Base-by-base conservation (phyloP, 805 yeast species). In the Barnettozyma sucrosica region DNA sequence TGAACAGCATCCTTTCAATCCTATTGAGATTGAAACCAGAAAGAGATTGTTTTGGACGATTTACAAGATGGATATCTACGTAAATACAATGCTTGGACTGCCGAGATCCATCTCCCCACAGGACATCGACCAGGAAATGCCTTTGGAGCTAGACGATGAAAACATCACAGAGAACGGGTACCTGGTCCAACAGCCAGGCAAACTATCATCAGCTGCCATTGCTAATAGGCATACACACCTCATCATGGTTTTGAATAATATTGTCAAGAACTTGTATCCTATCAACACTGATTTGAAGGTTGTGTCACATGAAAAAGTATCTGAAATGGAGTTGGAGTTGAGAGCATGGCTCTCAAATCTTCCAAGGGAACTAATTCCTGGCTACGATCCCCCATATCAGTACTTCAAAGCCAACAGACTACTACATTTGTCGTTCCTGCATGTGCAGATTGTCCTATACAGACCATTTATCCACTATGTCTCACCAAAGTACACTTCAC, bases 21-120 rank as follows among this genome's bases (percentile, higher is more conserved):
- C 90, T 1, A 81, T 89, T 30, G 95, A 87, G 60, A 70, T 81
- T 34, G 96, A 90, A 59, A 84, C 87, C 1, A 72, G 95, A 51
- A 89, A 89, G 64, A 72, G 97, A 50, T 67, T 90, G 37, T 89
- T 89, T 63, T 89, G 92, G 86, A 84, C 96, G 1, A 83, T 89
- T 52, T 85, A 86, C 63, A 89, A 89, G 63, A 85, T 89, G 84
- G 97, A 90, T 60, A 80, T 88, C 39, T 89, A 90, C 62, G 86
- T 89, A 57, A 87, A 86, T 62, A 85, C 96, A 8, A 81, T 89
- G 69, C 63, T 90, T 53, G 97, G 96, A 2, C 70, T 89, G 44
- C 97, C 97, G 1, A 70, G 88, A 49, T 78, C 89, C 2, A 77
- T 89, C 16, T 70, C 79, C 43, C 85, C 83, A 51, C 86, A 82